phyloP scores from a whole-genome alignment of 2,329 filamentous ascomycete species.

The Magnaporthiopsis rhizophila region DNA sequence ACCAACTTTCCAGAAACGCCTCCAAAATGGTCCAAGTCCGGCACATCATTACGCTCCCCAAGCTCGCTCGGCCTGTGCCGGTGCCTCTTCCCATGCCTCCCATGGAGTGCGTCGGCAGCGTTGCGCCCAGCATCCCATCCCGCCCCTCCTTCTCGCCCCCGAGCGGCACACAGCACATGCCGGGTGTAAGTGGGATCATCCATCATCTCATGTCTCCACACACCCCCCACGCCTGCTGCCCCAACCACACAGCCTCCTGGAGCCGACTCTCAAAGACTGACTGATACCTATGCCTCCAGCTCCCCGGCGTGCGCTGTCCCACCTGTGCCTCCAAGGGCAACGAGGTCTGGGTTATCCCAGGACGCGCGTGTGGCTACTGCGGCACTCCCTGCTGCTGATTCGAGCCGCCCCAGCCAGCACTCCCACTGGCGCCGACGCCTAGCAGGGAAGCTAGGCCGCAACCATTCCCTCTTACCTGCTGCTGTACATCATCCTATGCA shows the following conservation, averaged over 20 bases:
- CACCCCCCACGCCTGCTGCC: not conserved
- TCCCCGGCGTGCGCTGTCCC: constrained; percentile 17
- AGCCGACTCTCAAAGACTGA: not conserved
- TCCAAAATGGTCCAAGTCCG: constrained; percentile 3
- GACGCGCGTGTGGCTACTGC: constrained; percentile 18
- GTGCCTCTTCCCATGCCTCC: constrained; percentile 2
- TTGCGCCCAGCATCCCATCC: not conserved
- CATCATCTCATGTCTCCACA: not conserved
- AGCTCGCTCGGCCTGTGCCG: not conserved
- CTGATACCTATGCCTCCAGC: constrained; percentile 8
- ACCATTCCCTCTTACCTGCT: not conserved
- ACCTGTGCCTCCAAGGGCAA: constrained; percentile 16
- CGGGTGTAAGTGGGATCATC: constrained; percentile 3
- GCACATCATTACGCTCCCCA: constrained; percentile 2
- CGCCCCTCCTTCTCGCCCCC: not conserved
- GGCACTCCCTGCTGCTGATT: constrained; percentile 12
- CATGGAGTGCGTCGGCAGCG: not conserved
- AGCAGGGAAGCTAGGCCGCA: not conserved
- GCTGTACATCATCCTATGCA: not conserved
- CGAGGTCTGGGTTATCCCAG: constrained; percentile 18
- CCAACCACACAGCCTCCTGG: not conserved
- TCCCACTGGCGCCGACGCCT: not conserved
- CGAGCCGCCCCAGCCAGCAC: too few relatives aligned
- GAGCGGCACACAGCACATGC: not conserved
- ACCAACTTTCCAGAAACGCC: too few relatives aligned